phyloP scores from a whole-genome alignment of 1,284 basidiomycete genomes.

The Cutaneotrichosporon sp. region DNA sequence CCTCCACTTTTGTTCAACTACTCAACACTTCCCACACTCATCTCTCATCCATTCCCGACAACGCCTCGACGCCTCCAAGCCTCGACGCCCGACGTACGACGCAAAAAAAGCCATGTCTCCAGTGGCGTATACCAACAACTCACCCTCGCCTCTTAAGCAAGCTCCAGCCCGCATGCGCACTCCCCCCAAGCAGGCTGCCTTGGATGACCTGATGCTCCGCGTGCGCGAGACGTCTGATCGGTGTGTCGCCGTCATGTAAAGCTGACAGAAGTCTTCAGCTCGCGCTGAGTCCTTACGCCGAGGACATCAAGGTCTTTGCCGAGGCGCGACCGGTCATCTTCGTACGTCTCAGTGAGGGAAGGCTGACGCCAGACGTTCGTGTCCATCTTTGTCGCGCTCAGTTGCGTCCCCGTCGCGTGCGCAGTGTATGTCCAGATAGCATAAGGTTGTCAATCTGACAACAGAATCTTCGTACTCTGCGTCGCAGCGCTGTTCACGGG shows the following conservation, averaged over 20 bases:
- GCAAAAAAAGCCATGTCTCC: slow-evolving; percentile 1
- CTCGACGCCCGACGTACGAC: not conserved
- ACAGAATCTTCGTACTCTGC: slow-evolving; percentile 34
- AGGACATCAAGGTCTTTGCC: slow-evolving; percentile 35
- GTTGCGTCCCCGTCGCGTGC: slow-evolving; percentile 34
- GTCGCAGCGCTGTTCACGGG: slow-evolving; percentile 29
- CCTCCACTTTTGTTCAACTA: not conserved
- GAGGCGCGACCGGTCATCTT: slow-evolving; percentile 42
- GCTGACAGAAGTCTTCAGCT: slow-evolving; percentile 32
- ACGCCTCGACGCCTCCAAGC: too few species aligned
- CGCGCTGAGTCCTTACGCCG: slow-evolving; percentile 37
- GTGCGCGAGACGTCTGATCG: slow-evolving; percentile 39
- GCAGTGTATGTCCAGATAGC: slow-evolving; percentile 32
- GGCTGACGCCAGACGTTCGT: slow-evolving; percentile 36
- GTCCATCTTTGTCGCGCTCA: slow-evolving; percentile 38
- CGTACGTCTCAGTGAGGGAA: slow-evolving; percentile 24
- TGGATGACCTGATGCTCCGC: slow-evolving; percentile 22
- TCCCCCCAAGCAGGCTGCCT: slow-evolving; percentile 1
- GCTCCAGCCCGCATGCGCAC: not conserved
- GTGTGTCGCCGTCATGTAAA: slow-evolving; percentile 22
- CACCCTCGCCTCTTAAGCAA: not conserved
- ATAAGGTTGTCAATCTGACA: not conserved
- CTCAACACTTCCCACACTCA: not conserved
- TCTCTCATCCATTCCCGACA: not conserved
- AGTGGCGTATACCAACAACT: slow-evolving; percentile 5